Percentiles rank a stretch among this genome's conserved stretches.
These are phyloP conservation scores for Solanum chacoense DNA, from an alignment of 305 asterid genomes.

Conservation along the genomic window DNA sequence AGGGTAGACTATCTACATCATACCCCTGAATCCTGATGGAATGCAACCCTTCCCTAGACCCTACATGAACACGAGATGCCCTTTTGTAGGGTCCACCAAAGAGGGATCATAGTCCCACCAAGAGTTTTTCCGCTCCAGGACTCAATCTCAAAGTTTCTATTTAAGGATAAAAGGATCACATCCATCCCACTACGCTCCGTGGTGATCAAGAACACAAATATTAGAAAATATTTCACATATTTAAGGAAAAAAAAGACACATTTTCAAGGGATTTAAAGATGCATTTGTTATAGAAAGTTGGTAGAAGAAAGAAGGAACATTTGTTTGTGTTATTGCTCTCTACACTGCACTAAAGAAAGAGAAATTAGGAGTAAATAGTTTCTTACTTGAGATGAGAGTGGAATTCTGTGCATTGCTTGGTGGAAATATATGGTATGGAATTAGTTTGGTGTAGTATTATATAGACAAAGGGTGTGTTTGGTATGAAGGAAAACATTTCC, in stretches of 20 bases:
- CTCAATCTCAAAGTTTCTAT: not conserved
- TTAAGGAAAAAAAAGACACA: too few species aligned
- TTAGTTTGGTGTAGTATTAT: conserved; percentile 3
- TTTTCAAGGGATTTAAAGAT: not conserved
- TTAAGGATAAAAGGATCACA: not conserved
- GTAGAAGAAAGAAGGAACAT: not conserved
- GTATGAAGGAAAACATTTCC: too few species aligned
- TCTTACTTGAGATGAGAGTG: conserved; percentile 6
- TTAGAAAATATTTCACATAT: not conserved
- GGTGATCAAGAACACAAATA: not conserved
- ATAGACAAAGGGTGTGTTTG: too few species aligned
- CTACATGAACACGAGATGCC: not conserved
- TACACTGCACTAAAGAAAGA: not conserved
- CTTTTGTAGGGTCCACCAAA: not conserved
- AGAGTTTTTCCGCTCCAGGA: not conserved
- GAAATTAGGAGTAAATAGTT: not conserved
- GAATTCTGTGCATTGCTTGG: not conserved
- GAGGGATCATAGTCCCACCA: not conserved
- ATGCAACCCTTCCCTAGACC: not conserved
- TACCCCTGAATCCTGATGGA: not conserved
- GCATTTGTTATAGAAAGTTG: not conserved
- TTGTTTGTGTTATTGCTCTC: not conserved
- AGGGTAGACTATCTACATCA: not conserved
- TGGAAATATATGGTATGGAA: not conserved
- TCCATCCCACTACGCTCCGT: not conserved